Percentiles rank a stretch among this genome's conserved stretches.
Conservation (phyloP, 768 basidiomycete genomes). For the Boletus reticuloceps region DNA sequence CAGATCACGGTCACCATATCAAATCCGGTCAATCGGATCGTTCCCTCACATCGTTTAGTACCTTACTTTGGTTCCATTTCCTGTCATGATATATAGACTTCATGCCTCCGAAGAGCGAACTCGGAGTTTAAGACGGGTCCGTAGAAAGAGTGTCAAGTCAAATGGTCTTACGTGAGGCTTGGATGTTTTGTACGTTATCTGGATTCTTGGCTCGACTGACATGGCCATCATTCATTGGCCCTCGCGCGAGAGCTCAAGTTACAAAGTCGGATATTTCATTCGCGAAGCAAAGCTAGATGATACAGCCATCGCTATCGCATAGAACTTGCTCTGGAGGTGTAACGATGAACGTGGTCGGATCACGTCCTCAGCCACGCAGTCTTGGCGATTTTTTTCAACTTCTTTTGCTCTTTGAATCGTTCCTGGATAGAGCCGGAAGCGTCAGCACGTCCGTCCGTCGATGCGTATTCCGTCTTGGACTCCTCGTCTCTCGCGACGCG, state of each 20-base stretch:
- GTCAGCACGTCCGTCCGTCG: slow-evolving; percentile 27
- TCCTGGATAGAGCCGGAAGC: slow-evolving; percentile 46
- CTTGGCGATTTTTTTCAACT: slow-evolving; percentile 79
- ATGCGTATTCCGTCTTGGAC: slow-evolving; percentile 17
- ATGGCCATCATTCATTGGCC: not conserved
- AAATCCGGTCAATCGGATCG: too few species aligned
- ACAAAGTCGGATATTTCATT: slow-evolving; percentile 1
- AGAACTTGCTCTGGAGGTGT: not conserved
- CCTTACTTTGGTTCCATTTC: too few species aligned
- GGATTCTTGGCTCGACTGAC: not conserved
- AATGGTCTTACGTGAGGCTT: too few species aligned
- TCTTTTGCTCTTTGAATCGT: slow-evolving; percentile 81
- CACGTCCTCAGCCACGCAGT: slow-evolving; percentile 80
- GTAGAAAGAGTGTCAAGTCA: too few species aligned
- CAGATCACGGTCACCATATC: too few species aligned
- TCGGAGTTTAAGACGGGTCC: too few species aligned
- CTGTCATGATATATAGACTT: too few species aligned
- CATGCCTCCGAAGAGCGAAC: too few species aligned
- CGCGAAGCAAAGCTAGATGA: not conserved
- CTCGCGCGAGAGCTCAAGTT: not conserved
- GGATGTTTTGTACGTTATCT: too few species aligned
- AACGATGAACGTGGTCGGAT: not conserved
- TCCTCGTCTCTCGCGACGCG: slow-evolving; percentile 19
- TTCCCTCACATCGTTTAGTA: too few species aligned
- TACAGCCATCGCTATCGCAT: not conserved